Base-by-base conservation (phyloP, 495 filamentous ascomycete genomes). In the Aspergillus taichungensis region DNA sequence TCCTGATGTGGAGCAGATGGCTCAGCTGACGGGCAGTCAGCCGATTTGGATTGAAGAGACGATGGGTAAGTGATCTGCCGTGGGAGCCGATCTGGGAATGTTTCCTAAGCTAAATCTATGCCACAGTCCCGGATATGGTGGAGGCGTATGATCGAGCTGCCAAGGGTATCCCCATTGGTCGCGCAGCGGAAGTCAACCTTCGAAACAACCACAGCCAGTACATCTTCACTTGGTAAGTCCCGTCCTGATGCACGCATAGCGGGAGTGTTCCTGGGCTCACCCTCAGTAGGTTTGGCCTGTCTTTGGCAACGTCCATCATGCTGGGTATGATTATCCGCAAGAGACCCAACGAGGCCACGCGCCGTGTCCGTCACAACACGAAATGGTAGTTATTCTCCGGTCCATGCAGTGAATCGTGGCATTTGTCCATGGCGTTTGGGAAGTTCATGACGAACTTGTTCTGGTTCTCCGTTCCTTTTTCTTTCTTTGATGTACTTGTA, bases 191-290 rank as follows among this genome's bases (percentile, higher is more conserved):
- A 68, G 92, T 98, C 47, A 94, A 92, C 64, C 66, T 98, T 62
- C 78, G 85, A 59, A 98, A 98, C 60, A 96, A 91, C 63, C 92
- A 98, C 66, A 80, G 86, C 52, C 91, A 98, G 68, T 98, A 98
- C 59, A 96, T 98, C 45, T 90, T 95, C 61, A 98, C 92, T 42
- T 98, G 92, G 92, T 95, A 78, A 57, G 80, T 71, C 28, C 24
- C 32, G 10, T 14, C 27, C 40, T 7, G 18, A 24, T 4, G 18
- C n/a, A 27, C 5, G 28, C 24, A 32, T 10, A 33, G 10, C 13
- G 36, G 40, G n/a, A n/a, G n/a, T n/a, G 7, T 41, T 12, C 34
- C 27, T 9, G 52, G 24, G 48, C 65, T 66, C 13, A 67, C 49
- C 13, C 34, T 43, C 14, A 34, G 27, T 51, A 96, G 90, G 90